Conservation (phyloP, 2,329 filamentous ascomycete species). For the Calonectria pauciramosa region DNA sequence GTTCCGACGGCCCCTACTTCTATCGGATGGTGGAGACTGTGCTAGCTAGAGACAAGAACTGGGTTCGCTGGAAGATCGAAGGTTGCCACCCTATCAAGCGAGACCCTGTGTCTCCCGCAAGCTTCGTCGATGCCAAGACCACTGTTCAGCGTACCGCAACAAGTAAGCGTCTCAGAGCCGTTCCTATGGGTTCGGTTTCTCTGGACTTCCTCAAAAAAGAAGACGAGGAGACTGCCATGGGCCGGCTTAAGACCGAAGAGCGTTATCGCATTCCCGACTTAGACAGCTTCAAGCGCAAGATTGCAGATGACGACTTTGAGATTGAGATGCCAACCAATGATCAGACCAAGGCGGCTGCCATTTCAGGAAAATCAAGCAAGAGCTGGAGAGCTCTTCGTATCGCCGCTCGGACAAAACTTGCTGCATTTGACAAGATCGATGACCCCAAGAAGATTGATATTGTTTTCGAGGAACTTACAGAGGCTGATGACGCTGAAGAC, state of each 20-base stretch:
- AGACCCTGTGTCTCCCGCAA: slow-evolving; percentile 76
- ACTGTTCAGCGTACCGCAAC: slow-evolving; percentile 76
- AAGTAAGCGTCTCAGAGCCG: slow-evolving; percentile 77
- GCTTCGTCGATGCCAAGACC: slow-evolving; percentile 78
- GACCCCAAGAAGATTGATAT: slow-evolving; percentile 78
- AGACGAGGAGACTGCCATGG: slow-evolving; percentile 70
- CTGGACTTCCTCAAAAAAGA: slow-evolving; percentile 83
- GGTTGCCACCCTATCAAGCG: slow-evolving; percentile 90
- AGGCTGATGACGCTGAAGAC: slow-evolving; percentile 52
- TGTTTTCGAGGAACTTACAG: slow-evolving; percentile 66
- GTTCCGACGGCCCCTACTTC: slow-evolving; percentile 90
- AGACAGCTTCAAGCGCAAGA: slow-evolving; percentile 78
- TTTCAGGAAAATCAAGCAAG: slow-evolving; percentile 86
- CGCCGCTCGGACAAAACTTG: slow-evolving; percentile 79
- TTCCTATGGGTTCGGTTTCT: slow-evolving; percentile 79
- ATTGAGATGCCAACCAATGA: slow-evolving; percentile 82
- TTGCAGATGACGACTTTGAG: slow-evolving; percentile 86
- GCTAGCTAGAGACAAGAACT: slow-evolving; percentile 95
- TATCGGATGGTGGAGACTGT: slow-evolving; percentile 98
- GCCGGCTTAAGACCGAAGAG: slow-evolving; percentile 75
- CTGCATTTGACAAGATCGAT: slow-evolving; percentile 88
- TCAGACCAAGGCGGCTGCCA: slow-evolving; percentile 66
- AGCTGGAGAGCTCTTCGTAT: slow-evolving; percentile 91
- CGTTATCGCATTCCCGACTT: slow-evolving; percentile 79
- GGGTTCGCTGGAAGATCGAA: slow-evolving; percentile 98